Base-by-base conservation (phyloP, 768 basidiomycete genomes). In the Phaffia australis region DNA sequence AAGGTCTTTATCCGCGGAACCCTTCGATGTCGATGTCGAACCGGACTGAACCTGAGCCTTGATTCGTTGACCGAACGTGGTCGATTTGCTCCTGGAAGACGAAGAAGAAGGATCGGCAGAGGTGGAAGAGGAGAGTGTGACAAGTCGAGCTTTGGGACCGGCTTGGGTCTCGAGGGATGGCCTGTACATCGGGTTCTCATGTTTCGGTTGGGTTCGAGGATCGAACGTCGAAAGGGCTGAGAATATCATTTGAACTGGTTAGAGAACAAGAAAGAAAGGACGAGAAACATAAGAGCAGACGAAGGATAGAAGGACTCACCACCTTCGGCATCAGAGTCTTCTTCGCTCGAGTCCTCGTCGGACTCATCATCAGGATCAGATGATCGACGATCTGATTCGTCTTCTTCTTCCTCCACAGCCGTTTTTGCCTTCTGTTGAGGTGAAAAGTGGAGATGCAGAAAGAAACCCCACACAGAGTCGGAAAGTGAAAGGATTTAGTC, bases 391-490 rank as follows among this genome's bases (percentile, higher is more conserved):
- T 89, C 87, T 71, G 86, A 88, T 74, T 90, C 88, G 21, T 92
- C 92, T 35, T 88, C 88, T 70, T 93, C 89, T 47, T 88, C 84
- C 72, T 92, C 88, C 29, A 89, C 88, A 1, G 86, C 89, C 0
- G 89, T 93, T 80, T 83, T 88, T 30, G 47, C 59, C 77, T 76
- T 70, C 79, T 71, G 23, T 73, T 74, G 69, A 74, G 46, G 23
- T 48, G 11, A 42, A 42, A 27, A 25, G 14, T 18, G 27, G 57
- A 42, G 8, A 3, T 21, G 18, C 47, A 19, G 21, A 49, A 29
- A 18, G n/a, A 46, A 0, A 50, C 58, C 6, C 16, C 21, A 57
- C 14, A 29, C 3, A n/a, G 57, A 21, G 19, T 0, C 27, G 46
- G 19, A 23, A 18, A 27, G 19, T 14, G 46, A 19, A 56, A 27